phyloP scores from a whole-genome alignment of 345 rosid species.

The Citrus maxima region DNA sequence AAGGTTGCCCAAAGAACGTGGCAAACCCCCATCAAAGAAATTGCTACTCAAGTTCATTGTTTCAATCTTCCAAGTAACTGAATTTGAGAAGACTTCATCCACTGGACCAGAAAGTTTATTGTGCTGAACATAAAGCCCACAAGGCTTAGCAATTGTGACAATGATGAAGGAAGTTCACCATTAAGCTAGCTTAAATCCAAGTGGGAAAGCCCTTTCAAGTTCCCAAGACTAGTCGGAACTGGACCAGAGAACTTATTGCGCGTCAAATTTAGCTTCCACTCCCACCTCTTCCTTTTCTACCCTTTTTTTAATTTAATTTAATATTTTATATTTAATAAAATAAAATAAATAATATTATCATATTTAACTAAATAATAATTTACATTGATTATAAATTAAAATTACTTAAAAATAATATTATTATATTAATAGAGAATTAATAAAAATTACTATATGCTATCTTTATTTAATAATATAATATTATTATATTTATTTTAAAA shows the following conservation, averaged over 20 bases:
- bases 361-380: too few relatives aligned
- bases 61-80: conserved; percentile 63
- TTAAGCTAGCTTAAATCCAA: conserved; percentile 72
- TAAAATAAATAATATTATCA: too few relatives aligned
- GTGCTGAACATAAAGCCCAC: conserved; percentile 66
- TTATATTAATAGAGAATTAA: too few relatives aligned
- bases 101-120: conserved; percentile 58
- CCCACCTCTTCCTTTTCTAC: too few relatives aligned
- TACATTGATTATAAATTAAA: too few relatives aligned
- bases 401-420: too few relatives aligned
- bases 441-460: too few relatives aligned
- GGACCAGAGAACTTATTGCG: conserved; percentile 53
- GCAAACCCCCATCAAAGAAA: conserved; percentile 35
- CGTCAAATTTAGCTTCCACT: conserved; percentile 60
- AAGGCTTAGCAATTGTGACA: conserved; percentile 59
- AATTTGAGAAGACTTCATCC: conserved; percentile 30
- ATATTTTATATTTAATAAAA: too few relatives aligned
- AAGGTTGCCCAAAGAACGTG: conserved; percentile 57
- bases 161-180: conserved; percentile 57
- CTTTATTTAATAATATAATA: too few relatives aligned
- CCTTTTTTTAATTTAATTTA: too few relatives aligned
- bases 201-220: conserved; percentile 67
- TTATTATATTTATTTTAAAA: too few relatives aligned
- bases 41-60: conserved; percentile 38
- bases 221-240: conserved; percentile 60